phyloP scores from a whole-genome alignment of 345 rosid species.

The Geranium brycei region DNA sequence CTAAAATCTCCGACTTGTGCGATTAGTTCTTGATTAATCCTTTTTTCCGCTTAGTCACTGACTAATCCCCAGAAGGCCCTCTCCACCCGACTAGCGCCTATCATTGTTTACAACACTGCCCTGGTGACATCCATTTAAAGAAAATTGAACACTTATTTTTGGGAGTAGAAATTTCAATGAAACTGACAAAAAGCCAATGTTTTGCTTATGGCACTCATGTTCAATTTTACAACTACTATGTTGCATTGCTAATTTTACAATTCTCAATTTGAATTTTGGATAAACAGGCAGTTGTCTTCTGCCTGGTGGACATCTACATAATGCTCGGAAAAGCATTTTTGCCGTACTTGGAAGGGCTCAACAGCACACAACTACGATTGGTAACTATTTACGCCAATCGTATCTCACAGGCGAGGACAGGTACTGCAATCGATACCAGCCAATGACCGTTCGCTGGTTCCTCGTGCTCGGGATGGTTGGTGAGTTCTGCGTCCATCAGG shows the following conservation, averaged over 20 bases:
- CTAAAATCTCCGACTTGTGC: no score
- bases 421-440: slow-evolving; percentile 42
- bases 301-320: slow-evolving; percentile 92
- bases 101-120: no score
- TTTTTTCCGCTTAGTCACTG: no score
- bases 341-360: slow-evolving; percentile 85
- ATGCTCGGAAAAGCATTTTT: slow-evolving; percentile 95
- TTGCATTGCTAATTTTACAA: background rate
- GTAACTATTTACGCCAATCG: slow-evolving; percentile 95
- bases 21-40: no score
- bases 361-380: slow-evolving; percentile 75
- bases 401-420: slow-evolving; percentile 95
- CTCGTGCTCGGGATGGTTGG: background rate
- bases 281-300: slow-evolving; percentile 91
- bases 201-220: no score
- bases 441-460: slow-evolving; percentile 12
- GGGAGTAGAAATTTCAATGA: no score
- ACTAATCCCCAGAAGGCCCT: no score
- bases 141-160: no score
- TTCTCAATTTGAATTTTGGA: background rate
- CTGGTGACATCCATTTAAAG: no score
- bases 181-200: no score
- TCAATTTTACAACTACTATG: background rate
- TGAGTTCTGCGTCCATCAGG: background rate
- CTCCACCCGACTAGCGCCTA: no score